phyloP scores from a whole-genome alignment of 2,329 filamentous ascomycete species.

The Pseudocercospora musae region DNA sequence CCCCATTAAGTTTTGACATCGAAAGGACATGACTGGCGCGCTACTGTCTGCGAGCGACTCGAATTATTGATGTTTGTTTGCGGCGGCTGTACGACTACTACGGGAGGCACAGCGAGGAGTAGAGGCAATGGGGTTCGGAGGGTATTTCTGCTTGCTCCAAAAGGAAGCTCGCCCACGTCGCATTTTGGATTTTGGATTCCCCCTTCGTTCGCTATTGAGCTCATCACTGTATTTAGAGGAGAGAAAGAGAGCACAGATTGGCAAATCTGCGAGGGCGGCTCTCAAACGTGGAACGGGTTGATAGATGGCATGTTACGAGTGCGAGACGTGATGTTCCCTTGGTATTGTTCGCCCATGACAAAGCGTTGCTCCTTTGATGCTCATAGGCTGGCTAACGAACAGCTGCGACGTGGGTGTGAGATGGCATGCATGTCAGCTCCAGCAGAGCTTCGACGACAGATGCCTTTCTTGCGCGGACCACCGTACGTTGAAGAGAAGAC shows the following conservation, averaged over 20 bases:
- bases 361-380: conserved; percentile 5
- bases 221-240: conserved; percentile 3
- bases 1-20: conserved; percentile 7
- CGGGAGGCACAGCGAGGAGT: conserved; percentile 11
- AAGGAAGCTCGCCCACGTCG: not conserved
- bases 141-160: conserved; percentile 5
- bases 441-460: not conserved
- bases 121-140: not conserved
- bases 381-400: not conserved
- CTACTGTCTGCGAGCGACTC: not conserved
- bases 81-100: conserved; percentile 13
- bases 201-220: conserved; percentile 12
- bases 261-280: not conserved
- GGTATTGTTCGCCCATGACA: conserved; percentile 12
- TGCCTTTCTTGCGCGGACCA: conserved; percentile 8
- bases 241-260: not conserved
- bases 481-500: conserved; percentile 11
- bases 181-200: conserved; percentile 4
- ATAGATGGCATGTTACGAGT: conserved; percentile 1
- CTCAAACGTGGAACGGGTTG: not conserved
- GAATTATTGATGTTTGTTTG: not conserved
- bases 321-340: not conserved
- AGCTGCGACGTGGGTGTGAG: not conserved
- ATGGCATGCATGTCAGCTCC: conserved; percentile 7
- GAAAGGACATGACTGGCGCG: conserved; percentile 9